Percentiles rank a stretch among this genome's conserved stretches.
Conservation (phyloP, 129 eudicot species). For the Flaveria brownii region DNA sequence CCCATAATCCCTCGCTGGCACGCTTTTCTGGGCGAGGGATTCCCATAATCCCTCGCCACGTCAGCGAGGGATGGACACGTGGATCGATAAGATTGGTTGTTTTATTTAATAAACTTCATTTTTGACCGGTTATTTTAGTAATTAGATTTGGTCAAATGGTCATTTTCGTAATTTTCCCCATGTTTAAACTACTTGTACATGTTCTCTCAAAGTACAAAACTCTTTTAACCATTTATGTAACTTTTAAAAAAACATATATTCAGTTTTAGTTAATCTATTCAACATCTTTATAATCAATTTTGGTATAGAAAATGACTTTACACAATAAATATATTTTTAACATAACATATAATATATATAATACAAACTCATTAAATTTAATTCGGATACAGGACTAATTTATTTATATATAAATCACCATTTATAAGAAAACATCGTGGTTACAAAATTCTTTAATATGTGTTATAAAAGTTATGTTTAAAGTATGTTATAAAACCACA, state of each 20-base stretch:
- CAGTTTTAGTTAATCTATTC: neutral
- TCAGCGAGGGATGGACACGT: no score
- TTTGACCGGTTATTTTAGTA: no score
- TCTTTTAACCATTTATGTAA: slow-evolving; percentile 8
- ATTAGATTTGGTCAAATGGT: no score
- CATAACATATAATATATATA: neutral
- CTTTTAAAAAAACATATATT: neutral
- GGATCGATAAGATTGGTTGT: no score
- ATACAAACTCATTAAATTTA: neutral
- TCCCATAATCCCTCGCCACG: no score
- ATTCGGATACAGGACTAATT: neutral
- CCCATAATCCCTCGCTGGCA: no score
- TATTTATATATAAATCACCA: neutral
- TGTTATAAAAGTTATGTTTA: neutral
- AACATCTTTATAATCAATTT: neutral
- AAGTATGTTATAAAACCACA: neutral
- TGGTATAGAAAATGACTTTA: neutral
- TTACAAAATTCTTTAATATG: neutral
- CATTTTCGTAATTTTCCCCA: no score
- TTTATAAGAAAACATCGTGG: neutral
- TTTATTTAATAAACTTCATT: no score
- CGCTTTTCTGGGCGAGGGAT: no score
- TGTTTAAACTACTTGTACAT: neutral
- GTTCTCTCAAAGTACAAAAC: neutral
- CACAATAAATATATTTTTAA: no score